Base-by-base conservation (phyloP, 1,284 basidiomycete species). In the Macrocystidia cucumis region DNA sequence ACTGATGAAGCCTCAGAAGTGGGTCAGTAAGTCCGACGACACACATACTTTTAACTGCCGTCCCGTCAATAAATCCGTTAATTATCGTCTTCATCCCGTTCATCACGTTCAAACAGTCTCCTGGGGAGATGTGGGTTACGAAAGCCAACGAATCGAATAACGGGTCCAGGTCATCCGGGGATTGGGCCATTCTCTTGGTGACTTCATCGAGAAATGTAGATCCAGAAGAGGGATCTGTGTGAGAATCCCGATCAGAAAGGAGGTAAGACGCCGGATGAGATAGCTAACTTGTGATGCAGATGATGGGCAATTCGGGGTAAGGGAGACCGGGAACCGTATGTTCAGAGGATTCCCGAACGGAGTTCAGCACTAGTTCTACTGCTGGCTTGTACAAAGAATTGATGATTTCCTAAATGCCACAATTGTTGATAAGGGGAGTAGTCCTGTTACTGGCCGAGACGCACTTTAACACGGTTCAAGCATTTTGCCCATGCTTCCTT, bases 21-120 rank as follows among this genome's bases (percentile, higher is more conserved):
- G 11, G n/a, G 18, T 1, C 9, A 25, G 21, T 29, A 32, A 18
- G 31, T 1, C 18, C 19, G 16, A 21, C 30, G 28, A 29, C 40
- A 33, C 44, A 20, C 54, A 42, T 35, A 59, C 55, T 49, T 35
- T 44, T 43, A 26, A 50, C 48, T 12, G 46, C 42, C 13, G 45
- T 40, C 49, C 61, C 55, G 2, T 68, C 61, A 0, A 74, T 52
- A 42, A 85, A 77, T 0, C 72, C 67, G 1, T 59, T 49, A 4
- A 84, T 64, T 5, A 86, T 52, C 0, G 60, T 49, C 40, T 69
- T 79, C 68, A 85, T 78, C 17, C 66, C 61, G 6, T 62, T 56
- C 20, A 58, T 51, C 12, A 83, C 39, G 35, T 64, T 85, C 0
- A 58, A 42, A 39, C 74, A 78, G 32, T 84, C 78, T 11, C 62